A percentile compares a stretch with the other conserved stretches of the same genome.
Conservation (phyloP, 2,329 filamentous ascomycete species). For the Ophiocordyceps robertsii region DNA sequence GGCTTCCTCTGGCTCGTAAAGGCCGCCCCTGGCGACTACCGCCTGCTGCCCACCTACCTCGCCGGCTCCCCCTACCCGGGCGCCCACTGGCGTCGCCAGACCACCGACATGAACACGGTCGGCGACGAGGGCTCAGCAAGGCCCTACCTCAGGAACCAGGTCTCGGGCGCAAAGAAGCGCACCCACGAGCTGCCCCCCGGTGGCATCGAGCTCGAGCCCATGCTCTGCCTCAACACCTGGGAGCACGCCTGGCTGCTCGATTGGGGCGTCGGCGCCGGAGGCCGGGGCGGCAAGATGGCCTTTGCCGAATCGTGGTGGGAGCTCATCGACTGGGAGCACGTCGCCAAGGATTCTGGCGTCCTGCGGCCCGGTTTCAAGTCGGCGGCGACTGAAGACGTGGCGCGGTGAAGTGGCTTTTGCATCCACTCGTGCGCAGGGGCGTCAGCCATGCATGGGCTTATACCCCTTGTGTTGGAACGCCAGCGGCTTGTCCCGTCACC, state of each 20-base stretch:
- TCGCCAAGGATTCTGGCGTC: conserved; percentile 31
- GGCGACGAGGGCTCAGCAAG: conserved; percentile 24
- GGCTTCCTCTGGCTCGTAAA: conserved; percentile 94
- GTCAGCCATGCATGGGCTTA: too few relatives aligned
- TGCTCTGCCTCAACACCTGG: conserved; percentile 93
- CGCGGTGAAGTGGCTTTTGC: too few relatives aligned
- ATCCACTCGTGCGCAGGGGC: too few relatives aligned
- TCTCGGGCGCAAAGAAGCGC: conserved; percentile 14
- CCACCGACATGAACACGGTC: conserved; percentile 56
- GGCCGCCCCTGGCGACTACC: conserved; percentile 33
- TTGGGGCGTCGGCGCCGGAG: conserved; percentile 46
- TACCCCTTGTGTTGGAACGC: too few relatives aligned
- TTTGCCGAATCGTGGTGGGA: conserved; percentile 82
- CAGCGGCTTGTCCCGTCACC: too few relatives aligned
- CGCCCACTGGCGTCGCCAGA: conserved; percentile 66
- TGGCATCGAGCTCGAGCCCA: conserved; percentile 55
- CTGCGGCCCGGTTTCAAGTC: conserved; percentile 20
- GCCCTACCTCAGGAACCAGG: conserved; percentile 25
- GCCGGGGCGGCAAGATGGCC: conserved; percentile 57
- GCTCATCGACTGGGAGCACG: conserved; percentile 70
- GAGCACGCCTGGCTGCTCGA: conserved; percentile 85
- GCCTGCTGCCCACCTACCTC: conserved; percentile 78
- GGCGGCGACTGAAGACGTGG: conserved; percentile 3
- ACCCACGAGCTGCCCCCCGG: conserved; percentile 40
- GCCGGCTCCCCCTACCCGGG: conserved; percentile 79